These are phyloP conservation scores for Leishmania guyanensis DNA, from an alignment of 208 protist genomes.

Conservation along the genomic window DNA sequence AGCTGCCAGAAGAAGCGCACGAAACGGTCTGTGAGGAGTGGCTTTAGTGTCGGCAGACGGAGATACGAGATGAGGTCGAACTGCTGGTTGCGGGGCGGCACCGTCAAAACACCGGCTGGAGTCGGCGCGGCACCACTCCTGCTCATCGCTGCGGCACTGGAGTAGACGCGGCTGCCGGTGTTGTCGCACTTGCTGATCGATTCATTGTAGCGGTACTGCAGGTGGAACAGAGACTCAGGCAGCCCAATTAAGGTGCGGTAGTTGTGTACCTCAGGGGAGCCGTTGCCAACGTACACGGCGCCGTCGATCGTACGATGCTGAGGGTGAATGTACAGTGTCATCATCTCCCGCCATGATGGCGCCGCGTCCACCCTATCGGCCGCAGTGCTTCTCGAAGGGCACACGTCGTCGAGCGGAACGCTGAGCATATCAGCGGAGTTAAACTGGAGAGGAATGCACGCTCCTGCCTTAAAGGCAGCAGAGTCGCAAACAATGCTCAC, in stretches of 20 bases:
- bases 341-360: conserved; percentile 34
- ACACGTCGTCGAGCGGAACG: conserved; percentile 29
- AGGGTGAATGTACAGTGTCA: conserved; percentile 76
- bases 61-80: conserved; percentile 85
- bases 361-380: no score
- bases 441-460: conserved; percentile 59
- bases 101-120: conserved; percentile 37
- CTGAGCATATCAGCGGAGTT: conserved; percentile 40
- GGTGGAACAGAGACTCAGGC: conserved; percentile 82
- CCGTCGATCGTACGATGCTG: conserved; percentile 70
- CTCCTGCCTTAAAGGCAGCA: conserved; percentile 35
- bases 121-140: conserved; percentile 1
- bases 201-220: conserved; percentile 82
- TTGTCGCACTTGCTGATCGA: conserved; percentile 17
- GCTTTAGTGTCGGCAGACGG: conserved; percentile 62
- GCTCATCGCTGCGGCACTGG: background rate
- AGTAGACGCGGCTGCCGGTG: background rate
- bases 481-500: conserved; percentile 52
- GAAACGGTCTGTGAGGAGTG: conserved; percentile 83
- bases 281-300: conserved; percentile 84
- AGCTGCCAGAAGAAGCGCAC: conserved; percentile 69
- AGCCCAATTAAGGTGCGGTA: conserved; percentile 77
- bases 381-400: background rate
- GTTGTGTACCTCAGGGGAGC: conserved; percentile 72
- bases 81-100: conserved; percentile 34